Evolutionary conservation across 1,284 basidiomycete species (phyloP).

Genomic region (Retiboletus flavoniger): DNA sequence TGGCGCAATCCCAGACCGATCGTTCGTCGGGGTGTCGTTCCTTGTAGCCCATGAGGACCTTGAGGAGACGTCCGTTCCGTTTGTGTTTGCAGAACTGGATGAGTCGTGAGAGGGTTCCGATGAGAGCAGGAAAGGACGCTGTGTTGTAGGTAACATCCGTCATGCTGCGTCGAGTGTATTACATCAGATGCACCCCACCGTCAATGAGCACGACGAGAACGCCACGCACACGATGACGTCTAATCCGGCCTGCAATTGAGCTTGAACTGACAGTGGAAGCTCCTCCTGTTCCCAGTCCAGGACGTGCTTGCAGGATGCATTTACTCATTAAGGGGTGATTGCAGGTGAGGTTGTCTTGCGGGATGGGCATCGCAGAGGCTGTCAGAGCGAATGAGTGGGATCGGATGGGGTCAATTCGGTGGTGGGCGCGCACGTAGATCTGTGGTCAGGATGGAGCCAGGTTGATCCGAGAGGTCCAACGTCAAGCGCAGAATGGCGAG

Average conservation of each 20-base stretch:
- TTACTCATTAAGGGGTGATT: slow-evolving; percentile 44
- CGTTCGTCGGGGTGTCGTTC: slow-evolving; percentile 75
- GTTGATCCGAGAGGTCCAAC: slow-evolving; percentile 16
- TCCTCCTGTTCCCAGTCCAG: slow-evolving; percentile 73
- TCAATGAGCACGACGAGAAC: background rate
- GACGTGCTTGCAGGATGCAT: slow-evolving; percentile 42
- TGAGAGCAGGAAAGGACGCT: slow-evolving; percentile 70
- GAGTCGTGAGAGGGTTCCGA: slow-evolving; percentile 53
- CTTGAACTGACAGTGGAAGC: slow-evolving; percentile 50
- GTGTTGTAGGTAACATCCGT: slow-evolving; percentile 91
- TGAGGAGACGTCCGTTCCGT: slow-evolving; percentile 34
- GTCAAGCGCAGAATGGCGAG: slow-evolving; percentile 52
- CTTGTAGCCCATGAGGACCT: slow-evolving; percentile 78
- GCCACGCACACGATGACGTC: slow-evolving; percentile 56
- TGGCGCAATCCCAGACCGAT: slow-evolving; percentile 64
- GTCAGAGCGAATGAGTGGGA: background rate
- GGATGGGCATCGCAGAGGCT: slow-evolving; percentile 80
- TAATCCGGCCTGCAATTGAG: slow-evolving; percentile 41
- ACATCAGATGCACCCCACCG: background rate
- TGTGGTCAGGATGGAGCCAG: slow-evolving; percentile 58
- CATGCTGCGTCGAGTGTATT: slow-evolving; percentile 51
- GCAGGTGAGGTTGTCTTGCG: slow-evolving; percentile 63
- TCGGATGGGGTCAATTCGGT: background rate
- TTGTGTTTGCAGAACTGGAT: slow-evolving; percentile 29
- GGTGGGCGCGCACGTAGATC: slow-evolving; percentile 62